Base-by-base conservation (phyloP, 2,329 filamentous ascomycete genomes). In the Beauveria bassiana region DNA sequence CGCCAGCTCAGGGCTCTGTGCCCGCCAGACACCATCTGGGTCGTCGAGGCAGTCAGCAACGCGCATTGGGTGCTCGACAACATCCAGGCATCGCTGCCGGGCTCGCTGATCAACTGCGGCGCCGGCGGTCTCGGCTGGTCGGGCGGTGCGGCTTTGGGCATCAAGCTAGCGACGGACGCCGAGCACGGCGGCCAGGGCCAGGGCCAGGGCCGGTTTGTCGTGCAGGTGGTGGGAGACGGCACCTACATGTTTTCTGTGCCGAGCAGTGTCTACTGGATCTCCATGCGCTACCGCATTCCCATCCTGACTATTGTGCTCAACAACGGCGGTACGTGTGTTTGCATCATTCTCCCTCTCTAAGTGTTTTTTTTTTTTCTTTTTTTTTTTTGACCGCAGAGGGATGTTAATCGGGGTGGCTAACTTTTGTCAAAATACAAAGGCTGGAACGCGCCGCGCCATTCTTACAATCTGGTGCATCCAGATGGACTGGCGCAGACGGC, bases 61-160 rank as follows among this genome's bases (percentile, higher is more conserved):
- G 86, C 86, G 0, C 73, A 72, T 0, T 81, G 86, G 31, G 85
- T 92, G 1, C 80, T 84, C 28, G 88, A 95, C 66, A 89, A 92
- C 65, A 75, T 95, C 8, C 85, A 86, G 67, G 81, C 85, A 2
- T 86, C 81, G 0, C 69, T 85, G 0, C 89, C 90, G 0, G 88
- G 89, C 0, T 86, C 84, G 0, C 92, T 87, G 87, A 85, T 93
- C 68, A 93, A 92, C 71, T 93, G 89, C 70, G 90, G 90, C 1
- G 90, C 88, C 1, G 90, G 89, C 16, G 90, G 90, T 2, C 83
- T 93, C 0, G 90, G 90, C 2, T 93, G 90, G 90, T 89, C 86
- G 12, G 90, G 89, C 16, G 90, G 90, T 16, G 90, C 78, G 58
- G 87, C 88, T 0, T 72, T 93, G 3, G 90, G 90, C 2, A 86